Percentiles rank a stretch among this genome's conserved stretches.
Evolutionary conservation across 2,329 filamentous ascomycete species (phyloP).

Genomic region (Trichoderma sp.): DNA sequence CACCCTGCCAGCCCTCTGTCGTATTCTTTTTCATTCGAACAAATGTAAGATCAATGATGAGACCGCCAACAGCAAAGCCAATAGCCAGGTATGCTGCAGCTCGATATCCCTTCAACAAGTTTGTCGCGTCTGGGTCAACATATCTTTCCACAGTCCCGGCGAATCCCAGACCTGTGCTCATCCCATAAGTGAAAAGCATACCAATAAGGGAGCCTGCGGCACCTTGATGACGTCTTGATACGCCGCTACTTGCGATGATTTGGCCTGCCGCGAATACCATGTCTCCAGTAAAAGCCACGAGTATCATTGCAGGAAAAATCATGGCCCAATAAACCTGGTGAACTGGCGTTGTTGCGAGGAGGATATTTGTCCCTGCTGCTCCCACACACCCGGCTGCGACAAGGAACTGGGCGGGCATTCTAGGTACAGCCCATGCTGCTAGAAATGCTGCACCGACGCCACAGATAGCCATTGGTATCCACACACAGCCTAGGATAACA

Average conservation of each 20-base stretch:
- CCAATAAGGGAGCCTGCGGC: neutral
- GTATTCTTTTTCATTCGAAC: constrained; percentile 12
- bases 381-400: neutral
- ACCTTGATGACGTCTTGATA: neutral
- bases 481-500: neutral
- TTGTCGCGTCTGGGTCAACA: neutral
- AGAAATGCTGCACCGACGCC: neutral
- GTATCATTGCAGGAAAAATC: constrained; percentile 1
- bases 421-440: constrained; percentile 6
- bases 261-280: constrained; percentile 18
- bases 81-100: neutral
- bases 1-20: constrained; percentile 2
- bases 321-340: constrained; percentile 17
- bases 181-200: constrained; percentile 4
- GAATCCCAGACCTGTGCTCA: constrained; percentile 12
- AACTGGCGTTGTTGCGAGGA: neutral
- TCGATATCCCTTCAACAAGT: neutral
- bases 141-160: constrained; percentile 9
- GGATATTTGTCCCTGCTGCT: neutral
- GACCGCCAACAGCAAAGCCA: neutral
- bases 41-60: neutral
- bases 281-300: constrained; percentile 2
- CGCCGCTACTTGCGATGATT: constrained; percentile 2
- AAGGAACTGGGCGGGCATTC: neutral
- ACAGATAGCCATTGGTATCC: constrained; percentile 1